These are phyloP conservation scores for Neltuma alba DNA, from an alignment of 306 rosid genomes.

Conservation along the genomic window DNA sequence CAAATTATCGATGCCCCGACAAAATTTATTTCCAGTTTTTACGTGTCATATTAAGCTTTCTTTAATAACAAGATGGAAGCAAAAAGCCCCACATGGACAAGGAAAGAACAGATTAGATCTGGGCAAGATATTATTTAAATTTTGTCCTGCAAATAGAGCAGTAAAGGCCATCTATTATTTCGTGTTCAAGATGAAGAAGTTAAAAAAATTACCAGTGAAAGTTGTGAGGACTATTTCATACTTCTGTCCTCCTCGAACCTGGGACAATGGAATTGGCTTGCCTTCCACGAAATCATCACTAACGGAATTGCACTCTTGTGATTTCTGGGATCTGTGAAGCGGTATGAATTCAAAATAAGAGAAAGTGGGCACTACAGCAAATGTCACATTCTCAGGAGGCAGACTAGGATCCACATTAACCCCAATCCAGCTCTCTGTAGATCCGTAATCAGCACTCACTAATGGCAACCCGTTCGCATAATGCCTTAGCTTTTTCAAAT, in stretches of 20 bases:
- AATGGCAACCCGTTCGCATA: slow-evolving; percentile 75
- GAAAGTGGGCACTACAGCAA: slow-evolving; percentile 84
- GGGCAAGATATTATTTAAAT: background rate
- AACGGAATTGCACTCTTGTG: slow-evolving; percentile 28
- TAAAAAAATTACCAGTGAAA: slow-evolving; percentile 65
- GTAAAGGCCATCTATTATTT: too few relatives aligned
- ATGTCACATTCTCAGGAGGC: slow-evolving; percentile 78
- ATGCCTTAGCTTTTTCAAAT: slow-evolving; percentile 69
- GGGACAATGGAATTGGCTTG: slow-evolving; percentile 74
- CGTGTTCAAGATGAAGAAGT: background rate
- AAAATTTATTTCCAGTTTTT: background rate
- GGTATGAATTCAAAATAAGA: slow-evolving; percentile 95
- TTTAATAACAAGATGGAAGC: background rate
- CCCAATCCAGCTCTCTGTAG: slow-evolving; percentile 99
- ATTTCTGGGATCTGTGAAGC: slow-evolving; percentile 48
- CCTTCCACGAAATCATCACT: slow-evolving; percentile 77
- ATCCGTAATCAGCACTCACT: slow-evolving; percentile 92
- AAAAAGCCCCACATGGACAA: background rate
- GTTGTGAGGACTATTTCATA: slow-evolving; percentile 93
- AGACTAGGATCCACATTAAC: slow-evolving; percentile 77
- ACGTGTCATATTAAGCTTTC: background rate
- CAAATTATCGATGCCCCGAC: background rate
- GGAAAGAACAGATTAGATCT: background rate
- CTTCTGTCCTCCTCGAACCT: slow-evolving; percentile 71
- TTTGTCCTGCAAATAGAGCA: too few relatives aligned